Evolutionary conservation across 2,329 filamentous ascomycete genomes (phyloP).

Genomic region (Colletotrichum tamarilloi): DNA sequence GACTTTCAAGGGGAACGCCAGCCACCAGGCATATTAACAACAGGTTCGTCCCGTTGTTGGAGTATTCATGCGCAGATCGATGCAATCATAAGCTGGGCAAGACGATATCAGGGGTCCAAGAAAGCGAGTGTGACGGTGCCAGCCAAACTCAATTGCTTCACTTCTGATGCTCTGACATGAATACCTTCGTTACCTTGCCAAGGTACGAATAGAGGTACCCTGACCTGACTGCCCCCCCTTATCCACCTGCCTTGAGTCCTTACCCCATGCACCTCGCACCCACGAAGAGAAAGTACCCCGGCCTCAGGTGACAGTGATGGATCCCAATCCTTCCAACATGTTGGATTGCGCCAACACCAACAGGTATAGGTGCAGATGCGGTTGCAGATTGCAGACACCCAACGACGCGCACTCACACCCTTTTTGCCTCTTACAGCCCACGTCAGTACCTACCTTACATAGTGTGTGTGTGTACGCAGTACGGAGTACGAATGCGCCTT

Average conservation of each 20-base stretch:
- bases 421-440: background rate
- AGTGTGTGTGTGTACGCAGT: too few species aligned
- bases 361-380: background rate
- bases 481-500: background rate
- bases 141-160: background rate
- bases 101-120: background rate
- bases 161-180: background rate
- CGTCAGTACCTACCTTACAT: too few species aligned
- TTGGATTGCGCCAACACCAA: conserved; percentile 21
- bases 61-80: background rate
- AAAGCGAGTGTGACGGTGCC: background rate
- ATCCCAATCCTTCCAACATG: conserved; percentile 17
- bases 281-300: conserved; percentile 14
- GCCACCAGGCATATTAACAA: background rate
- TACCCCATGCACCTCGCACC: background rate
- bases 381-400: background rate
- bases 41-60: background rate
- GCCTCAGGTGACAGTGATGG: conserved; percentile 28
- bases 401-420: background rate
- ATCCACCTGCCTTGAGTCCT: conserved; percentile 6
- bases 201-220: background rate
- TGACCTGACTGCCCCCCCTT: background rate
- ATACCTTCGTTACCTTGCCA: background rate
- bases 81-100: background rate
- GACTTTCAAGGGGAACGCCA: background rate